Percentiles rank a stretch among this genome's conserved stretches.
phyloP scores from a whole-genome alignment of 108 stramenopile species.

The Halocafeteria seosinensis region DNA sequence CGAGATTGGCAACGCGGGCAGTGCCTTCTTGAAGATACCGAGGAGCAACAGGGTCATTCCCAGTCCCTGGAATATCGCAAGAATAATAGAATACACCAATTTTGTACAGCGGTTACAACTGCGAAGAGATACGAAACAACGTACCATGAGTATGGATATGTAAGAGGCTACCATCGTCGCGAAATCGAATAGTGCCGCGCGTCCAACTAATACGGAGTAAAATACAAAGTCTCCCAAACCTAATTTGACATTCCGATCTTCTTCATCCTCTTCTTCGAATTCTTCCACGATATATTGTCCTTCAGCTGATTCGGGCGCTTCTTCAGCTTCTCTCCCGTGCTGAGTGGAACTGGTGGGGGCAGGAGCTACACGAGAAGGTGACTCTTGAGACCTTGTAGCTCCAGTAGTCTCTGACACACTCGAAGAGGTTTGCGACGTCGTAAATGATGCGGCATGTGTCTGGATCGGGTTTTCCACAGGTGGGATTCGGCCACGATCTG shows the following conservation, averaged over 20 bases:
- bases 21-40: slow-evolving; percentile 56
- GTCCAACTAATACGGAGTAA: slow-evolving; percentile 55
- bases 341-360: not conserved
- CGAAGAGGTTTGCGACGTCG: too few species aligned
- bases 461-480: not conserved
- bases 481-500: not conserved
- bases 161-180: slow-evolving; percentile 67
- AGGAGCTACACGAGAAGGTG: not conserved
- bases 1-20: slow-evolving; percentile 73
- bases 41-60: slow-evolving; percentile 65
- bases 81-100: slow-evolving; percentile 82
- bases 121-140: too few species aligned
- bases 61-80: slow-evolving; percentile 61
- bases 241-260: slow-evolving; percentile 14
- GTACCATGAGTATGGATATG: too few species aligned
- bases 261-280: not conserved
- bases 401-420: too few species aligned
- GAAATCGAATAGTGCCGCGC: slow-evolving; percentile 63
- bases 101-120: too few species aligned
- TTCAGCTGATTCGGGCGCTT: too few species aligned
- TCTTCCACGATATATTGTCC: too few species aligned
- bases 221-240: slow-evolving; percentile 84
- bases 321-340: too few species aligned
- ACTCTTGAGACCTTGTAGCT: too few species aligned
- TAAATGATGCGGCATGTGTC: too few species aligned